phyloP scores from a whole-genome alignment of 2,329 filamentous ascomycete genomes.

The Arthrinium puccinioides region DNA sequence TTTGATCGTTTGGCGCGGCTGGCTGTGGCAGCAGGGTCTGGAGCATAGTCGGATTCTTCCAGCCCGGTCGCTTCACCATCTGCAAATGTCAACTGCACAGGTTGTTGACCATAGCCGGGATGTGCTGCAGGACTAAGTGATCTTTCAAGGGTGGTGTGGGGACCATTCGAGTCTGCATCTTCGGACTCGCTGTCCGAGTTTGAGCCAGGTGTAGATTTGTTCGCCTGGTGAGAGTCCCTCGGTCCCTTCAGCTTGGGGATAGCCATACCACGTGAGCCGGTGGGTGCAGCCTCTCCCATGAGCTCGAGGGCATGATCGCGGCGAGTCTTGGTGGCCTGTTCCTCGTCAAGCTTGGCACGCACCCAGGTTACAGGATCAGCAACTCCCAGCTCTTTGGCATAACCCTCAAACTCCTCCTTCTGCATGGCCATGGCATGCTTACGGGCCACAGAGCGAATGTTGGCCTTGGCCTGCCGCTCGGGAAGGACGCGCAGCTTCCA shows the following conservation, averaged over 20 bases:
- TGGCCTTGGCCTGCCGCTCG: not conserved
- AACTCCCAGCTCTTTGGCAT: constrained; percentile 4
- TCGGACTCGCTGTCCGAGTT: too few relatives aligned
- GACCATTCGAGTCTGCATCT: not conserved
- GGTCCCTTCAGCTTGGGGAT: too few relatives aligned
- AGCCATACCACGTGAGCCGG: too few relatives aligned
- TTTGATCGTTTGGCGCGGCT: too few relatives aligned
- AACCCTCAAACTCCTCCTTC: constrained; percentile 5
- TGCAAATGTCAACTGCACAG: too few relatives aligned
- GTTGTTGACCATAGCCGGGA: too few relatives aligned
- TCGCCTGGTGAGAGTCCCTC: too few relatives aligned
- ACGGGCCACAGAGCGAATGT: constrained; percentile 4
- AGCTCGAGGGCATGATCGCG: constrained; percentile 1
- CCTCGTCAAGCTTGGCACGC: constrained; percentile 6
- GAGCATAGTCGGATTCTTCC: too few relatives aligned
- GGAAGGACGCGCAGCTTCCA: constrained; percentile 6
- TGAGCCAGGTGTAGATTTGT: not conserved
- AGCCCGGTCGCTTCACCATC: too few relatives aligned
- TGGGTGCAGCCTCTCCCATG: constrained; percentile 2
- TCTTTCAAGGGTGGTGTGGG: too few relatives aligned
- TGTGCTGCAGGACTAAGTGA: not conserved
- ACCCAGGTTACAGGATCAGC: constrained; percentile 4
- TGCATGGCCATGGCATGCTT: constrained; percentile 5
- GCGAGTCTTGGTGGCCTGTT: not conserved
- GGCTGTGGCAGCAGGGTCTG: too few relatives aligned